Base-by-base conservation (phyloP, 73 alveolate species). In the Stentor roeselii region DNA sequence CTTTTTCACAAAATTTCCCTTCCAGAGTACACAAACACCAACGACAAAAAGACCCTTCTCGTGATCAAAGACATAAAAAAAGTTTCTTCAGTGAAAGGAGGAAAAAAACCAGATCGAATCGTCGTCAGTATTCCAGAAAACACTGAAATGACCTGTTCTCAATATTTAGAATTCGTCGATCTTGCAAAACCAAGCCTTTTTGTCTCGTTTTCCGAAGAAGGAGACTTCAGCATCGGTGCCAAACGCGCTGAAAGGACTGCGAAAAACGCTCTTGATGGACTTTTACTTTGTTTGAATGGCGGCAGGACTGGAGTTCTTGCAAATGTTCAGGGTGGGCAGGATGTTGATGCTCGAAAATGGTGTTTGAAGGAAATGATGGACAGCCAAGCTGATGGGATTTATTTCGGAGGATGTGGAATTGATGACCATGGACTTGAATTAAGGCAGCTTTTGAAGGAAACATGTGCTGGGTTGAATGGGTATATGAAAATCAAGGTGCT, bases 271-370 rank as follows among this genome's bases (percentile, higher is more conserved):
- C 15, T 67, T 21, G 37, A 27, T 27, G 37, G 15, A 21, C 41
- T 67, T 30, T 36, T 27, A 27, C 21, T 21, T 30, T 67, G 80
- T 67, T 67, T 67, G 80, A 32, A 67, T 21, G 21, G 11, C 11
- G 21, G 21, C 15, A 67, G 1, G 21, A 15, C 80, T 30, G 80
- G 41, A 34, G 42, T 67, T 32, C 41, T 67, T 30, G 80, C 42
- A 40, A 67, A 67, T 67, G 37, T 67, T 32, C 80, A 67, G 41
- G 80, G 80, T 30, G 80, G 80, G 1, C 15, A 67, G 37, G 80
- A 67, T 67, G 34, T 67, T 1, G 80, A 67, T 15, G 1, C 80
- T 1, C 21, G 80, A 67, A 40, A 30, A 30, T 67, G 21, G 11
- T 67, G 80, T 67, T 21, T 32, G 34, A 67, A 67, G 34, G 80